Evolutionary conservation across 2,329 filamentous ascomycete species (phyloP), one percentile per base, ranked within the genome.

Genomic region (Colletotrichum camelliae): DNA sequence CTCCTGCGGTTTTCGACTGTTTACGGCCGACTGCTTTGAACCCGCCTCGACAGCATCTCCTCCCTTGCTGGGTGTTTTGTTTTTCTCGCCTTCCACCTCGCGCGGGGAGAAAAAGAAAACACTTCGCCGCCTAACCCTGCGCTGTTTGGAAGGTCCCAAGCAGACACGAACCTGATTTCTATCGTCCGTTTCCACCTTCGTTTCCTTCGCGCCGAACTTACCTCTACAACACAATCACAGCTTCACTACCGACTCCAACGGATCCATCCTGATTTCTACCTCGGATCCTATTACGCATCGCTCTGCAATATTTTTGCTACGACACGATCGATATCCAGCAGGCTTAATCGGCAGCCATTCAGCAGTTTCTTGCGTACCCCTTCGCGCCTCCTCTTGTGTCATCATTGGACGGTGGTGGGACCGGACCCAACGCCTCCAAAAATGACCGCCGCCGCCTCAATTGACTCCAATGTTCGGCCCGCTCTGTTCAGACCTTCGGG

Each of bases 401-500:
- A 33, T 39, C 24, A 29, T 57, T 58, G 57, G 73, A 57, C 73
- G 57, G 57, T 35, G 2, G 70, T 48, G 70, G 74, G 74, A 43
- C 37, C 48, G 27, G 55, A 52, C 43, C 48, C 57, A 75, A 12
- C 58, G 21, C 62, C 64, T 24, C 57, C 43, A 67, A 70, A 70
- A 37, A 76, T 76, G 74, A 76, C 65, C 29, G 43, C 71, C 55
- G 74, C 64, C 60, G 39, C 48, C 60, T 77, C 75, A 21, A 62
- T 72, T 27, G 55, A 76, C 33, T 75, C 79, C 7, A 79, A 79
- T 48, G 43, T 66, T 70, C 70, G 74, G 70, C 74, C 74, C 64
- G 64, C 70, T 52, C 48, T 74, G 18, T 37, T 76, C 74, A 76
- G 73, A 76, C 73, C 64, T 13, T 76, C 74, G 37, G 80, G 77